Percentiles rank a stretch among this genome's conserved stretches.
phyloP scores from a whole-genome alignment of 305 asterid species.

The Plantago coronopus region DNA sequence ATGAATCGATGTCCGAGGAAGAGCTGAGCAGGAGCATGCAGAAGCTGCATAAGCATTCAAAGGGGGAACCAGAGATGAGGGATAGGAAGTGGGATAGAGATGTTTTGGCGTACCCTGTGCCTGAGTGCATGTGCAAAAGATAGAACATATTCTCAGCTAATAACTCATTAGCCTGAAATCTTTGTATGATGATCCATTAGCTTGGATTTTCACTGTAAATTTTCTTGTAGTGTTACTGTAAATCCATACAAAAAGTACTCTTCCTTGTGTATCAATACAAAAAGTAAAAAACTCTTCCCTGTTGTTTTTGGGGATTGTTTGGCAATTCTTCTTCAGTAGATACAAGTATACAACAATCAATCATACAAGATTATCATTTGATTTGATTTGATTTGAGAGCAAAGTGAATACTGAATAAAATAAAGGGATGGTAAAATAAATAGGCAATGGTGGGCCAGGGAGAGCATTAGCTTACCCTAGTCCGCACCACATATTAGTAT shows the following conservation, averaged over 20 bases:
- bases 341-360: too few species aligned
- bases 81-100: conserved; percentile 46
- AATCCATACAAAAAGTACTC: too few species aligned
- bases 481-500: background rate
- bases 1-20: conserved; percentile 35
- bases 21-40: conserved; percentile 32
- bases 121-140: conserved; percentile 59
- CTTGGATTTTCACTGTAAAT: conserved; percentile 6
- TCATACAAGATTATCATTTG: too few species aligned
- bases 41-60: conserved; percentile 47
- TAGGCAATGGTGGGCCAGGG: background rate
- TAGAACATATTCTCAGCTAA: conserved; percentile 5
- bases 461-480: conserved; percentile 1
- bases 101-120: conserved; percentile 63
- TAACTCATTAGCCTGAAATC: background rate
- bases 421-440: too few species aligned
- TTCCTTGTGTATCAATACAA: too few species aligned
- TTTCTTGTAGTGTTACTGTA: background rate
- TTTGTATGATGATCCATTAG: background rate
- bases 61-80: conserved; percentile 50
- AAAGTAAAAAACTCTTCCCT: too few species aligned
- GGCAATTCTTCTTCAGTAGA: too few species aligned
- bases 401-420: too few species aligned
- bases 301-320: too few species aligned
- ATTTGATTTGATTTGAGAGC: too few species aligned